Conservation (phyloP, 345 rosid species). For the Eucalyptus regnans region DNA sequence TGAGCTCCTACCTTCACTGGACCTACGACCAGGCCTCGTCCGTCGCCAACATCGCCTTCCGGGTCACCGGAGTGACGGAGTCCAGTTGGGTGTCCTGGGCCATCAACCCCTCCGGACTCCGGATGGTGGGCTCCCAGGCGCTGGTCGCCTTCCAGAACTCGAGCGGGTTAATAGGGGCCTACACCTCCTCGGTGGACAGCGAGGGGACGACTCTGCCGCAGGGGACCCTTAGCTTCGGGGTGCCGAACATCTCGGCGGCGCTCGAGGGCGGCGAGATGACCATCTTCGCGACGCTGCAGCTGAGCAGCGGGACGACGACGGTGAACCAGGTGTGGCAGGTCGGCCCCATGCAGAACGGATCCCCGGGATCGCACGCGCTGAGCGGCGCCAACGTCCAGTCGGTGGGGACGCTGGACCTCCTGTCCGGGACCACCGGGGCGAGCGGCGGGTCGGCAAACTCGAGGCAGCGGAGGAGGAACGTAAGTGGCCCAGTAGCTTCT, state of each 20-base stretch:
- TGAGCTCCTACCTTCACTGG: slow-evolving; percentile 66
- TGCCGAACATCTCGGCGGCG: slow-evolving; percentile 13
- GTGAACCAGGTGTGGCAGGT: slow-evolving; percentile 69
- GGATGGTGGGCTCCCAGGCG: slow-evolving; percentile 50
- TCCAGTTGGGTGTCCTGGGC: slow-evolving; percentile 70
- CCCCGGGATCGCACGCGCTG: background rate
- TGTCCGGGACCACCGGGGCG: slow-evolving; percentile 9
- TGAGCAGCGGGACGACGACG: slow-evolving; percentile 3
- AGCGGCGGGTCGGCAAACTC: slow-evolving; percentile 3
- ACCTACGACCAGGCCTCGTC: slow-evolving; percentile 13
- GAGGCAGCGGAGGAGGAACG: slow-evolving; percentile 48
- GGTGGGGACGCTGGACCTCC: slow-evolving; percentile 22
- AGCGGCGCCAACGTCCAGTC: slow-evolving; percentile 15
- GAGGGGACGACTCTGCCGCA: background rate
- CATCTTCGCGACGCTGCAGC: slow-evolving; percentile 54
- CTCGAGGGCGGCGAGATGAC: slow-evolving; percentile 20
- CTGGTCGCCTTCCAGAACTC: slow-evolving; percentile 46
- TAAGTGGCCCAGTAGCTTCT: slow-evolving; percentile 13
- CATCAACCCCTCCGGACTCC: slow-evolving; percentile 27
- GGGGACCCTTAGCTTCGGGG: slow-evolving; percentile 27
- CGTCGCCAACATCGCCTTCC: slow-evolving; percentile 50
- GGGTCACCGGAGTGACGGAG: slow-evolving; percentile 23
- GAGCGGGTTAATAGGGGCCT: slow-evolving; percentile 8
- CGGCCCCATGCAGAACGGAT: slow-evolving; percentile 24
- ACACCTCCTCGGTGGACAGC: slow-evolving; percentile 14